Base-by-base conservation (phyloP, 371 early-diverging fungal genomes). In the Batkoa obscura region DNA sequence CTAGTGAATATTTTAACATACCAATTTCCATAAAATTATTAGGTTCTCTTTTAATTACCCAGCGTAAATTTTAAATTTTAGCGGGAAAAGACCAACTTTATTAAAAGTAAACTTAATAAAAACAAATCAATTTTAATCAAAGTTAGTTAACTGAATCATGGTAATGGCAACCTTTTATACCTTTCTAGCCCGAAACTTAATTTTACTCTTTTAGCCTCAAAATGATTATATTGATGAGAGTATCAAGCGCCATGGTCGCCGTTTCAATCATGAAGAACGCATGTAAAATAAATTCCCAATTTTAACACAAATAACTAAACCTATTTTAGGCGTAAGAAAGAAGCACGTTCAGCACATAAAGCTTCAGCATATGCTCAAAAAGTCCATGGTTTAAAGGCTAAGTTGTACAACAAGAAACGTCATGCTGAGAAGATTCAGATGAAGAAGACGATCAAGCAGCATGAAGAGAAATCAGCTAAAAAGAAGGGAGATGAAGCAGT, bases 191-290 rank as follows among this genome's bases (percentile, higher is more conserved):
- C 23, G 0, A 23, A 23, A 23, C 23, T 23, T 23, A 23, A 23
- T 23, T 23, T 23, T 23, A 23, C 23, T 23, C 23, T 23, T 23
- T n/a, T 30, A 81, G 99, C 96, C 99, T 62, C 99, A 99, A 81
- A 96, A 98, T 87, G 95, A 99, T 72, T 98, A 97, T 76, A 97
- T 99, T 72, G 99, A 99, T 78, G 88, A 94, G 71, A 75, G 88
- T 62, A 95, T 99, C 66, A 97, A 94, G 77, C 80, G 87, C 68
- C 88, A 95, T 78, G 99, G 99, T 65, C 87, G 97, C 59, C 81
- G 91, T 58, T 75, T 98, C 59, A 92, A 99, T 76, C 83, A 95
- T 67, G 95, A 84, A 59, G 94, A 95, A 76, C 84, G 90, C 70
- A 90, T 86, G 86, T 90, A 81, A 66, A 77, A 45, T 53, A 36